Base-by-base conservation (phyloP, 805 yeast species). In the Isabelozyma pseudorhagii region DNA sequence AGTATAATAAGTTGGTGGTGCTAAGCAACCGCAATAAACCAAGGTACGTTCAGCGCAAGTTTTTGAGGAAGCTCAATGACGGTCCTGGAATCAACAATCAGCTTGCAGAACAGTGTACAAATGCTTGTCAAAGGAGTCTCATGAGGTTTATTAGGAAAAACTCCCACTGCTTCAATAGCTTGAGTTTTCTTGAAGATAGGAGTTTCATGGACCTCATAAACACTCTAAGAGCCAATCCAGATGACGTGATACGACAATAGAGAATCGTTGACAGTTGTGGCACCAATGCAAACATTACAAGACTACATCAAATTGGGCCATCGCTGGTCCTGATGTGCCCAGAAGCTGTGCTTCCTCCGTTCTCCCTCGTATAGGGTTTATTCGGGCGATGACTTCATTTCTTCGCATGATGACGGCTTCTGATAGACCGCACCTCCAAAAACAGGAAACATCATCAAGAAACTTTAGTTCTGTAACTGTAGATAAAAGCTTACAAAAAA, bases 131-230 rank as follows among this genome's bases (percentile, higher is more conserved):
- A 47, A 47, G 15, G 46, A 43, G 11, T 5, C 42, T 54, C 1
- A 27, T 38, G 14, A 27, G 36, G n/a, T 54, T 54, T 39, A 42
- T 54, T 2, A 50, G 46, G 15, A 50, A 52, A 34, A 54, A 54
- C 31, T 17, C 49, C 13, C 18, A 17, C 9, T 47, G 49, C 27
- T 54, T 52, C 46, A 46, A 47, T 17, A 49, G 45, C 45, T 34
- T 54, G 31, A 27, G 25, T 5, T 54, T 52, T 40, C 38, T 54
- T 8, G 50, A 52, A 11, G 38, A 50, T n/a, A 31, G 43, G 7
- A 46, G 53, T 42, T 54, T 54, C 47, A 42, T 36, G 31, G 46
- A 41, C 11, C 46, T 54, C 9, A 39, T 54, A 8, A 40, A 44
- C 10, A 27, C 50, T 7, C 13, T 54, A 28, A 46, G 49, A 36